Percentiles rank a stretch among this genome's conserved stretches.
These are phyloP conservation scores for Juglanconis juglandina DNA, from an alignment of 2,329 filamentous ascomycete genomes.

Conservation along the genomic window DNA sequence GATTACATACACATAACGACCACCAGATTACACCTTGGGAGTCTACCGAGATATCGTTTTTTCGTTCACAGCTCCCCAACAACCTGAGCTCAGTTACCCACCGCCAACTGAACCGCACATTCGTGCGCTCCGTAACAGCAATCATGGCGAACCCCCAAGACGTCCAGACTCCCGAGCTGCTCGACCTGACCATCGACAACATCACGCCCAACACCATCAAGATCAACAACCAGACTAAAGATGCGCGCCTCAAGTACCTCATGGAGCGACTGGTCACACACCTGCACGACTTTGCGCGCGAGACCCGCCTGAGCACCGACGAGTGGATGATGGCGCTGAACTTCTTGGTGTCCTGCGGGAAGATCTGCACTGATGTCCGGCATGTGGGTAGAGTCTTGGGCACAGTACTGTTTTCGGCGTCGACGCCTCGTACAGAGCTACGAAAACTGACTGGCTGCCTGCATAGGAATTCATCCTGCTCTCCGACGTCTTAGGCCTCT, in stretches of 20 bases:
- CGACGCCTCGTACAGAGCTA: not conserved
- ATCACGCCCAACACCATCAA: constrained; percentile 73
- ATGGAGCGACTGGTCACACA: constrained; percentile 72
- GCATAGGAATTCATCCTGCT: constrained; percentile 74
- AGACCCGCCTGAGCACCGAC: constrained; percentile 69
- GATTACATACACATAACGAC: constrained; percentile 4
- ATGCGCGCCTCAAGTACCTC: constrained; percentile 67
- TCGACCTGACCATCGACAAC: constrained; percentile 72
- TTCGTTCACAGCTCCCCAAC: not conserved
- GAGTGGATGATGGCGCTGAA: constrained; percentile 75
- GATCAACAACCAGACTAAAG: constrained; percentile 68
- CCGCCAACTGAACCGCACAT: too few species aligned
- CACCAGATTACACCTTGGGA: not conserved
- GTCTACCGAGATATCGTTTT: not conserved
- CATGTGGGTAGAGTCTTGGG: constrained; percentile 47
- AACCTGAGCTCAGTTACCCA: too few species aligned
- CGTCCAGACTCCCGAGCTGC: constrained; percentile 25
- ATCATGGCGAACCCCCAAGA: constrained; percentile 9
- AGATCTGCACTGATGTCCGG: constrained; percentile 71
- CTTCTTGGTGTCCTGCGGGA: constrained; percentile 69
- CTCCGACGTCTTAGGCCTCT: constrained; percentile 75
- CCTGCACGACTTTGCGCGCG: constrained; percentile 77
- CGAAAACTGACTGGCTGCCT: not conserved
- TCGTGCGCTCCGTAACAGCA: not conserved
- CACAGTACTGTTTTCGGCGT: not conserved